These are phyloP conservation scores for Ballota nigra DNA, from an alignment of 257 asterid species.

Conservation along the genomic window DNA sequence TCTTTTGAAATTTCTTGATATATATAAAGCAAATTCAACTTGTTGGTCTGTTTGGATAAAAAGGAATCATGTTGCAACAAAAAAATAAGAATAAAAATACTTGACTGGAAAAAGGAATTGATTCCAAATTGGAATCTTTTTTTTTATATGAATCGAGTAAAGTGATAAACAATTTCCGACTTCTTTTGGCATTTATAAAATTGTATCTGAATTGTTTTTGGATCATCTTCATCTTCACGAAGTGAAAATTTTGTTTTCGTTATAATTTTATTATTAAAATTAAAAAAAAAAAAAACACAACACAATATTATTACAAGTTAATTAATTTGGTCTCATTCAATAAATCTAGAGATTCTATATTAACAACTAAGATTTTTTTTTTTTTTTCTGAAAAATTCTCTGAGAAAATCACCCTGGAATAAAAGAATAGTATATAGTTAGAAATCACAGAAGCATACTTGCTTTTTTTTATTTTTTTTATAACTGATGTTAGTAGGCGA, in stretches of 20 bases:
- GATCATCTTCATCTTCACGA: too few species aligned
- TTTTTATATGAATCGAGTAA: too few species aligned
- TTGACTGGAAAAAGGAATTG: too few species aligned
- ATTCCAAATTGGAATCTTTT: too few species aligned
- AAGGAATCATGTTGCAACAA: constrained; percentile 19
- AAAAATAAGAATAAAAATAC: neutral
- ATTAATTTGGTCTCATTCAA: neutral
- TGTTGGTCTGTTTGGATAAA: constrained; percentile 25
- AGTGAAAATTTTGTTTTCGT: too few species aligned
- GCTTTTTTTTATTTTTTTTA: neutral
- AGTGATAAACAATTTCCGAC: too few species aligned
- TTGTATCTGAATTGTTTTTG: too few species aligned
- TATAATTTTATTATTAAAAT: too few species aligned
- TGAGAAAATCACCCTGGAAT: neutral
- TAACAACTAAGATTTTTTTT: neutral
- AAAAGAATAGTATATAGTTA: constrained; percentile 14
- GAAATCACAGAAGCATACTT: neutral
- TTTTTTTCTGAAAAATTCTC: neutral
- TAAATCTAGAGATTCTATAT: neutral
- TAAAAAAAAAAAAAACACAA: too few species aligned
- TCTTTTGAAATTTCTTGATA: neutral
- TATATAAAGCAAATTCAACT: constrained; percentile 5
- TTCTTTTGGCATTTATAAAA: too few species aligned
- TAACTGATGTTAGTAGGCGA: too few species aligned
- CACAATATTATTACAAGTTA: neutral